A percentile compares a stretch with the other conserved stretches of the same genome.
phyloP scores from a whole-genome alignment of 345 rosid genomes.

The Gossypioides kirkii region DNA sequence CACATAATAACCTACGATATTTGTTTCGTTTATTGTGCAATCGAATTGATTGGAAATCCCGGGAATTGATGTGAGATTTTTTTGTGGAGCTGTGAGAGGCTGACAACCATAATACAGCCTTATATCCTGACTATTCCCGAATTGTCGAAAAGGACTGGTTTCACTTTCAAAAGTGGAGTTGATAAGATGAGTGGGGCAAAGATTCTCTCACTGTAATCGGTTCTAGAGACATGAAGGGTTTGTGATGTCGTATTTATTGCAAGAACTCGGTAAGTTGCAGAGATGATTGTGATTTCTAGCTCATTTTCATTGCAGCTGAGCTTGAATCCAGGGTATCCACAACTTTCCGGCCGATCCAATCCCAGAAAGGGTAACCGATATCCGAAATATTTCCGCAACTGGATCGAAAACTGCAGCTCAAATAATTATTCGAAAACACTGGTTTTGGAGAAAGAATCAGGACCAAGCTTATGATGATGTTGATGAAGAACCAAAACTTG shows the following conservation, averaged over 20 bases:
- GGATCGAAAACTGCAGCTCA: not conserved
- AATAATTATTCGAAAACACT: conserved; percentile 18
- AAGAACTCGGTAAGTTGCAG: conserved; percentile 24
- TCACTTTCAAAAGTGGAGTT: conserved; percentile 4
- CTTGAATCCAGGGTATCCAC: conserved; percentile 32
- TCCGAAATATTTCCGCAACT: not conserved
- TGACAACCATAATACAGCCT: conserved; percentile 26
- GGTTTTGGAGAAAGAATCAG: conserved; percentile 13
- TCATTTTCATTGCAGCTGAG: not conserved
- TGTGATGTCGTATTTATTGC: not conserved
- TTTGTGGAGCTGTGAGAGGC: not conserved
- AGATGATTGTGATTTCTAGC: conserved; percentile 19
- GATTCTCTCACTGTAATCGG: conserved; percentile 8
- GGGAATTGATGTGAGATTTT: not conserved
- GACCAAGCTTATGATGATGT: conserved; percentile 4
- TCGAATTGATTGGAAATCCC: not conserved
- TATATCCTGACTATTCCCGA: not conserved
- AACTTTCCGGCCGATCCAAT: not conserved
- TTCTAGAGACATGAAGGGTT: conserved; percentile 20
- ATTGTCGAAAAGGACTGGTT: not conserved
- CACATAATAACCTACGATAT: not conserved
- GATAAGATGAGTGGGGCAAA: conserved; percentile 17
- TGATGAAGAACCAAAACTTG: not conserved
- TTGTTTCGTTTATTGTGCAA: not conserved
- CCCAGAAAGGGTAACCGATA: conserved; percentile 34